Evolutionary conservation across 2,329 filamentous ascomycete species (phyloP), one percentile per base, ranked within the genome.

Genomic region (Fusarium haematococcum): DNA sequence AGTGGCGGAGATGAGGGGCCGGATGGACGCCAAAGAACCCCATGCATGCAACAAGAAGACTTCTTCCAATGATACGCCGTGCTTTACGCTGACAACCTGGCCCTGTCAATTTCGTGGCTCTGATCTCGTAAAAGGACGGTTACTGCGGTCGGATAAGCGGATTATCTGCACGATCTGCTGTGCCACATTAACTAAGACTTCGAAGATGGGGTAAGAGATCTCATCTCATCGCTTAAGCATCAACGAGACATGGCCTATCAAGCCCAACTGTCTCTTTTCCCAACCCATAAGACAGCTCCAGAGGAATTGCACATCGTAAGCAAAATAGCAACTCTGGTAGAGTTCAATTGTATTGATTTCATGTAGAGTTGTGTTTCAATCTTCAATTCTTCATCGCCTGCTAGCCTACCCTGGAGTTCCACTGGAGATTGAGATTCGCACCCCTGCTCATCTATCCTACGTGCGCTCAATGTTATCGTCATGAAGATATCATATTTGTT

Each of bases 31-130:
- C 45, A 63, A 25, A 63, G 59, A 57, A 20, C 35, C 59, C 56
- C 43, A 43, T 33, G 62, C 69, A 59, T 70, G 72, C 69, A 73
- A 71, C 69, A 45, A 62, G 45, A 41, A 25, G 52, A 63, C 30
- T 66, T 67, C 69, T 67, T 64, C 39, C 54, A 65, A 65, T 65
- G 32, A 32, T n/a, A 59, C 10, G 50, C 48, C 41, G 50, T 63
- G 41, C 39, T 74, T 59, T 43, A 20, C 25, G 25, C 45, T 62
- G 23, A 50, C 61, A 63, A 41, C 54, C 65, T 54, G 30, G 39
- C 32, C 50, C 56, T 61, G 32, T 27, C 45, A 72, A 48, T 50
- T 33, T 43, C 35, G 35, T 23, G 27, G 54, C 33, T 58, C 23
- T 25, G 10, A 50, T 62, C 59, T 35, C 41, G 27, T 27, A 39